These are phyloP conservation scores for Salix viminalis DNA, from an alignment of 345 rosid genomes.

Conservation along the genomic window DNA sequence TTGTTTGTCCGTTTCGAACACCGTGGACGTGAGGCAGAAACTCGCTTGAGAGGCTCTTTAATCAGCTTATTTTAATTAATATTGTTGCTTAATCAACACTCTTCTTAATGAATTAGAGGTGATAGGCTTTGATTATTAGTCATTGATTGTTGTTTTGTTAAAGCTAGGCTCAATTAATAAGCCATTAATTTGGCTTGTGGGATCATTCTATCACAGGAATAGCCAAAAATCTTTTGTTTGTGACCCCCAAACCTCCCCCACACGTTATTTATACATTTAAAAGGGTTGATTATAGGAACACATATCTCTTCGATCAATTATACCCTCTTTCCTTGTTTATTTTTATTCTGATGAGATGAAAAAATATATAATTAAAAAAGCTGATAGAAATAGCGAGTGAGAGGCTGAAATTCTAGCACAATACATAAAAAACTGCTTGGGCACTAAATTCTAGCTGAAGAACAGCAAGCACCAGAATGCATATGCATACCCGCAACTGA, in stretches of 20 bases:
- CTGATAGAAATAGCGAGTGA: too few relatives aligned
- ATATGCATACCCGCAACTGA: too few relatives aligned
- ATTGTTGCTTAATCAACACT: neutral
- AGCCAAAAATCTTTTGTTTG: neutral
- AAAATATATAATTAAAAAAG: too few relatives aligned
- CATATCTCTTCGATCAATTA: too few relatives aligned
- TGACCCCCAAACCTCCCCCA: neutral
- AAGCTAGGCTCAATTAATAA: neutral
- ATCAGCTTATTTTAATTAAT: neutral
- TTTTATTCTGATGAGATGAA: too few relatives aligned
- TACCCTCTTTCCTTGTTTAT: too few relatives aligned
- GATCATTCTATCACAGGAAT: neutral
- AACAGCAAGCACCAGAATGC: too few relatives aligned
- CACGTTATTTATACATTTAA: neutral
- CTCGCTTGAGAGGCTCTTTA: neutral
- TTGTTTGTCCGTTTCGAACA: neutral
- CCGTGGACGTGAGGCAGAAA: neutral
- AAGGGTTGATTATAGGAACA: too few relatives aligned
- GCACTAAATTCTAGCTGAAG: too few relatives aligned
- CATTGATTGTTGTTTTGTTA: neutral
- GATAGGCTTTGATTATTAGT: neutral
- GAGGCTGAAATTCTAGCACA: too few relatives aligned
- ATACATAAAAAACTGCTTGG: too few relatives aligned
- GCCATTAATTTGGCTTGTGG: neutral
- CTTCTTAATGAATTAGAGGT: neutral